These are phyloP conservation scores for Phanerochaete carnosa DNA, from an alignment of 768 basidiomycete species.

Conservation along the genomic window DNA sequence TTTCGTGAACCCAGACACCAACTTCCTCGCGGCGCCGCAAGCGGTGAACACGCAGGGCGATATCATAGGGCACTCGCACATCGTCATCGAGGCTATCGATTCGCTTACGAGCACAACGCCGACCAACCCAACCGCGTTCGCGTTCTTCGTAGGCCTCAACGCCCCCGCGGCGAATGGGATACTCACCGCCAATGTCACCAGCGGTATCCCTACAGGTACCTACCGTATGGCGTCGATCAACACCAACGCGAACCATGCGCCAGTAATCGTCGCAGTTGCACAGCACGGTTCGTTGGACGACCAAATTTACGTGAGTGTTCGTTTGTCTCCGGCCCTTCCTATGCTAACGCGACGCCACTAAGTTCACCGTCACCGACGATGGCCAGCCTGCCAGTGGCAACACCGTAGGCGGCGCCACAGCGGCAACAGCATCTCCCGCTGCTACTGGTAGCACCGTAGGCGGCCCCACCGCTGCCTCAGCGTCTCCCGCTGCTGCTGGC, in stretches of 20 bases:
- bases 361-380: constrained; percentile 25
- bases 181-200: constrained; percentile 34
- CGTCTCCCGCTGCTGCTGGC: not conserved
- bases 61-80: constrained; percentile 60
- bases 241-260: constrained; percentile 43
- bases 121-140: constrained; percentile 47
- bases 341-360: not conserved
- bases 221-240: constrained; percentile 44
- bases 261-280: constrained; percentile 35
- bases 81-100: constrained; percentile 52
- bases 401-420: constrained; percentile 7
- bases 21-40: constrained; percentile 52
- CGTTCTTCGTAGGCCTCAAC: constrained; percentile 59
- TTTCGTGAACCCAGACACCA: constrained; percentile 54
- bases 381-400: constrained; percentile 15
- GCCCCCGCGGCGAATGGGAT: constrained; percentile 40
- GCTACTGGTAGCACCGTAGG: not conserved
- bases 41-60: constrained; percentile 44
- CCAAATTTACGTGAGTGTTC: constrained; percentile 32
- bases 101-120: constrained; percentile 46
- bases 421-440: constrained; percentile 2
- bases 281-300: constrained; percentile 42
- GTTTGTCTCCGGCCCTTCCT: not conserved
- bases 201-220: constrained; percentile 40
- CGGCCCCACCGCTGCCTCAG: constrained; percentile 7